These are phyloP conservation scores for Hymenoscyphus albidus DNA, from an alignment of 2,329 filamentous ascomycete species.

Conservation along the genomic window DNA sequence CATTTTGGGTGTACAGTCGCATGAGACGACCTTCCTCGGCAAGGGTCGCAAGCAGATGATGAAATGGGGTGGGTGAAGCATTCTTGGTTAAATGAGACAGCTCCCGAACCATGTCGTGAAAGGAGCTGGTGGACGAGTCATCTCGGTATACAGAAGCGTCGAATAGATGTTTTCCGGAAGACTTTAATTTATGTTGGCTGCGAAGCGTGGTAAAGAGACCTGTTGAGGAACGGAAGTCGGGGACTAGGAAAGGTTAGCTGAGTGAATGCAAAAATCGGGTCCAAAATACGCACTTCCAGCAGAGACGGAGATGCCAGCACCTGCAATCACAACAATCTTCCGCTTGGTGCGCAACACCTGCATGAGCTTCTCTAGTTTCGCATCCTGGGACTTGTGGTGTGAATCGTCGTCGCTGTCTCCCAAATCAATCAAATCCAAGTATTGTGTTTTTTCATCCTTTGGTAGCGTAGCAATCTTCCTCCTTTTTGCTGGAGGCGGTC, in stretches of 20 bases:
- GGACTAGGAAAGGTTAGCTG: conserved; percentile 52
- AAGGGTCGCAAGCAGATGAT: conserved; percentile 87
- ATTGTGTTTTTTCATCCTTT: conserved; percentile 73
- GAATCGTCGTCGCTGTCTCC: conserved; percentile 45
- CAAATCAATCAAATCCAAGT: conserved; percentile 63
- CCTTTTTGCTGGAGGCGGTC: conserved; percentile 70
- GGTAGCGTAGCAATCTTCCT: conserved; percentile 57
- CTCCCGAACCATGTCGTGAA: conserved; percentile 93
- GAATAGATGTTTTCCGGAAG: conserved; percentile 92
- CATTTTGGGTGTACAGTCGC: conserved; percentile 93
- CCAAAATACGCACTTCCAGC: conserved; percentile 69
- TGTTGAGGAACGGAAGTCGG: conserved; percentile 89
- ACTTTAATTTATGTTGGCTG: conserved; percentile 83
- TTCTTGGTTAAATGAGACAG: conserved; percentile 74
- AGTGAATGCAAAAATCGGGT: conserved; percentile 12
- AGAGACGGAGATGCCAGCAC: conserved; percentile 93
- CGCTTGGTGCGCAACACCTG: conserved; percentile 79
- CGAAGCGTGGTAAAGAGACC: conserved; percentile 85
- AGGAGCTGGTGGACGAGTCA: conserved; percentile 80
- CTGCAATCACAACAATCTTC: conserved; percentile 95
- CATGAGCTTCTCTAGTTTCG: conserved; percentile 66
- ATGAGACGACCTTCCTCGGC: conserved; percentile 82
- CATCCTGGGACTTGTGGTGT: conserved; percentile 51
- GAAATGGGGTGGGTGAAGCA: conserved; percentile 82
- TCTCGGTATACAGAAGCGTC: conserved; percentile 97